These are phyloP conservation scores for Pelargonium cotyledonis DNA, from an alignment of 441 rosid species.

Conservation along the genomic window DNA sequence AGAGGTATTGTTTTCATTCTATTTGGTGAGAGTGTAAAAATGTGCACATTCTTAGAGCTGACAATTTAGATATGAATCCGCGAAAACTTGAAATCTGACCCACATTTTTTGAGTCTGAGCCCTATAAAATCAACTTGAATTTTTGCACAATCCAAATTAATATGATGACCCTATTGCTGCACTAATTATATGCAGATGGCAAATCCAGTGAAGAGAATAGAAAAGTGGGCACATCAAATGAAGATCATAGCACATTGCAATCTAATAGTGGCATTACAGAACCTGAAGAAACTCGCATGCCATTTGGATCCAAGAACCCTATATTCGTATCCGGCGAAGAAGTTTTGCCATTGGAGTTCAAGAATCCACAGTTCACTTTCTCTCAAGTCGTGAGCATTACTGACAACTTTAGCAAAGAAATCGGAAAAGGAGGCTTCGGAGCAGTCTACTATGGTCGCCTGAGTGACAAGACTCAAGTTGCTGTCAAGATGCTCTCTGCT, in stretches of 20 bases:
- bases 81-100: too few relatives aligned
- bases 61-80: too few relatives aligned
- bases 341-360: constrained; percentile 14
- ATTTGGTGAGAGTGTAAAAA: background rate
- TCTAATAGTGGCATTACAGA: background rate
- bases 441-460: constrained; percentile 34
- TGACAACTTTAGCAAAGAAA: constrained; percentile 20
- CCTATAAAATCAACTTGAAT: too few relatives aligned
- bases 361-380: constrained; percentile 25
- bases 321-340: background rate
- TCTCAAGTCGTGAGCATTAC: constrained; percentile 30
- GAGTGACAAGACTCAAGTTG: constrained; percentile 30
- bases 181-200: background rate
- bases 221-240: background rate
- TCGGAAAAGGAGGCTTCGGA: constrained; percentile 41
- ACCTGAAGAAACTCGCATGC: background rate
- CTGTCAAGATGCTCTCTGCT: constrained; percentile 37
- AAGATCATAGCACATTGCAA: background rate
- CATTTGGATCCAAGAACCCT: background rate
- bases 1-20: background rate
- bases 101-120: too few relatives aligned
- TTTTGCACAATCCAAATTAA: too few relatives aligned
- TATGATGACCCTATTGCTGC: background rate
- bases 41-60: background rate
- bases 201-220: background rate